Base-by-base conservation (phyloP, 495 filamentous ascomycete genomes). In the Hypoxylon fuscum region DNA sequence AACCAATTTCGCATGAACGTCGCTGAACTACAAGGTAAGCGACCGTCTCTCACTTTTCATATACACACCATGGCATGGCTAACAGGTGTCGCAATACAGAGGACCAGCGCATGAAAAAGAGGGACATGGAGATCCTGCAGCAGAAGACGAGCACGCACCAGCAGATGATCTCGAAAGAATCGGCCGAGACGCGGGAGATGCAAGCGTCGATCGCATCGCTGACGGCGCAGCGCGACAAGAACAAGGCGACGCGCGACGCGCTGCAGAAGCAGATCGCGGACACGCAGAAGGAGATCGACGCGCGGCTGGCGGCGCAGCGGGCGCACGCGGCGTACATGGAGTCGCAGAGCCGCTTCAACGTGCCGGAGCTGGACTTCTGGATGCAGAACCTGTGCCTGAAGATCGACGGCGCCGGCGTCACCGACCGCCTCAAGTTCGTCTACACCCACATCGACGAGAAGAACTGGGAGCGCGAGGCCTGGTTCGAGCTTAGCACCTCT, bases 311-410 rank as follows among this genome's bases (percentile, higher is more conserved):
- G 15, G 74, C 77, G 50, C 80, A 85, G 73, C 70, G 78, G 18
- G 77, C 77, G 53, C 76, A 83, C 69, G 76, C 78, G 21, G 81
- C 85, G 46, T 82, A 90, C 58, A 69, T 93, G 21, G 90, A 96
- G 70, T 80, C 86, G 23, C 94, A 97, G 74, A 82, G 88, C 31
- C 83, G 91, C 37, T 88, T 90, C 59, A 97, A 98, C 74, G 83
- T 88, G 38, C 95, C 95, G 2, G 95, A 98, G 73, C 81, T 98
- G 34, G 88, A 92, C 34, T 98, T 98, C 74, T 98, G 96, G 96
- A 88, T 96, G 69, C 88, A 90, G 53, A 92, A 92, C 72, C 78
- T 98, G 58, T 90, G 94, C 55, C 67, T 98, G 77, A 80, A 89
- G 46, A 94, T 98, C 70, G 93, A 98, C 72, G 95, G 95, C 3